Conservation (phyloP, 1,284 basidiomycete genomes). For the Dichomitus squalens region DNA sequence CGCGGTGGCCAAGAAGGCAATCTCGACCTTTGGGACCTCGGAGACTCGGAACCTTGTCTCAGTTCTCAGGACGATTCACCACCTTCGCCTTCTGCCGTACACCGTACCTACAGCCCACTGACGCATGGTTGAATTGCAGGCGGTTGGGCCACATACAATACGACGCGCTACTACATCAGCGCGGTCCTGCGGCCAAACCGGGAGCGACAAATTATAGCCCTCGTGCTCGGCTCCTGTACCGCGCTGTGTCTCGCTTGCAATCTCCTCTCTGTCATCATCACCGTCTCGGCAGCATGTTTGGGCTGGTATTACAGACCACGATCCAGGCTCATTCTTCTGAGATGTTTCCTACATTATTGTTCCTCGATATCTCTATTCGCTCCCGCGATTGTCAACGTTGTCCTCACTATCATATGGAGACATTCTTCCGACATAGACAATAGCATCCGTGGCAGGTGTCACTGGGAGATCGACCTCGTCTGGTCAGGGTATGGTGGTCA, state of each 20-base stretch:
- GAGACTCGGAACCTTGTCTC: no score
- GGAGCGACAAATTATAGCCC: slow-evolving; percentile 42
- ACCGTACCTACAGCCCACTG: not conserved
- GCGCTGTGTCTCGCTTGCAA: slow-evolving; percentile 60
- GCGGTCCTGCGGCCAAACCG: slow-evolving; percentile 42
- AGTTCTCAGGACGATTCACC: no score
- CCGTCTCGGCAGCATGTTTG: slow-evolving; percentile 44
- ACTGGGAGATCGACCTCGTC: slow-evolving; percentile 62
- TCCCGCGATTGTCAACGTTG: slow-evolving; percentile 56
- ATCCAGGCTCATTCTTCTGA: slow-evolving; percentile 27
- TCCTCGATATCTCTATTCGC: slow-evolving; percentile 51
- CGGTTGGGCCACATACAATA: slow-evolving; percentile 60
- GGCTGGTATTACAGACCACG: slow-evolving; percentile 33
- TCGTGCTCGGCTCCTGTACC: slow-evolving; percentile 63
- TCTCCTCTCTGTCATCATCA: slow-evolving; percentile 43
- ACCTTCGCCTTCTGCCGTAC: not conserved
- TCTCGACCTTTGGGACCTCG: no score
- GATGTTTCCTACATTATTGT: slow-evolving; percentile 40
- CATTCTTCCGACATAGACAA: slow-evolving; percentile 39
- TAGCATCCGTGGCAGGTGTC: slow-evolving; percentile 49
- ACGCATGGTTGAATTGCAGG: slow-evolving; percentile 34
- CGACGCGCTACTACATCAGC: slow-evolving; percentile 64
- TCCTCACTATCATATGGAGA: slow-evolving; percentile 53
- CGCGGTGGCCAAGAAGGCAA: not conserved
- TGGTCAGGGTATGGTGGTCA: slow-evolving; percentile 49